Base-by-base conservation (phyloP, 2,329 filamentous ascomycete genomes). In the Fusarium oxysporum region DNA sequence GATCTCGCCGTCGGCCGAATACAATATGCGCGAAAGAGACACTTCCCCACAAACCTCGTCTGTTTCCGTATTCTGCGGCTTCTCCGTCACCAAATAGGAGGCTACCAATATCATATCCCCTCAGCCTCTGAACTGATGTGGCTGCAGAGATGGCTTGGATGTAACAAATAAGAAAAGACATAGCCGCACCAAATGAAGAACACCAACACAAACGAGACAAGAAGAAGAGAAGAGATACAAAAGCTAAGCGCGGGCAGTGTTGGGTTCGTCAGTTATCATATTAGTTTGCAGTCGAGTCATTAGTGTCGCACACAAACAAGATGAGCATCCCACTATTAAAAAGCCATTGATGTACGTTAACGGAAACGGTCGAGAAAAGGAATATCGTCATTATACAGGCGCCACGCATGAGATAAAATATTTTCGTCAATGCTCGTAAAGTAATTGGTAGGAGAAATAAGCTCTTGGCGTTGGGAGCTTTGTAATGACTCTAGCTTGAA, bases 1-100 rank as follows among this genome's bases (percentile, higher is more conserved):
- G 33, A 51, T 55, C 43, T 68, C 65, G 56, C 50, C 58, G 65
- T 63, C 38, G 23, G 23, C 65, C 56, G 56, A 51, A 30, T 62
- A 58, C 33, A 38, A 62, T 23, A 64, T 64, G 62, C 45, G 40
- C 45, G 23, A 44, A 64, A 53, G 38, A 44, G n/a, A 33, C 28
- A 10, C 56, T 64, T 62, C 64, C 54, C 45, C 61, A 65, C 61
- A 65, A 44, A 32, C 30, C 28, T 58, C 40, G 32, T 47, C 33
- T 33, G 17, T 38, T 58, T n/a, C 23, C 23, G 21, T 37, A 14
- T 48, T 9, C n/a, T 45, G 45, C 40, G 60, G 40, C 30, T 43
- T 43, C 47, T 61, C 30, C 23, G 5, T 48, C 43, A 19, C 47
- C 33, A 16, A 62, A 38, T 45, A 60, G 28, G 41, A 60, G 9